Conservation (phyloP, 805 yeast species). For the Kodamaea neixiangensis region DNA sequence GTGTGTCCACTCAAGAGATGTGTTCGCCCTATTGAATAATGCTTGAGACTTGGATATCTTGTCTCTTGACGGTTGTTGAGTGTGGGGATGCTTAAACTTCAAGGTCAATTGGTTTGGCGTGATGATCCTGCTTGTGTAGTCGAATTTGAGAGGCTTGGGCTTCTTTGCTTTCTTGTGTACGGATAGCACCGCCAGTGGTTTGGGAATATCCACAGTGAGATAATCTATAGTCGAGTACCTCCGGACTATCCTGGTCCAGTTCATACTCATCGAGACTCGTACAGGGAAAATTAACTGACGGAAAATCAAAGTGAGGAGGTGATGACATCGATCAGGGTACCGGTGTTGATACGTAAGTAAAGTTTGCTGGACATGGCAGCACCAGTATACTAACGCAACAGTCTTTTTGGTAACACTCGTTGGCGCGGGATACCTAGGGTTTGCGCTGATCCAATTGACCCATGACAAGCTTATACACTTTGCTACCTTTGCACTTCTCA, state of each 20-base stretch:
- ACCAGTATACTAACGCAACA: conserved; percentile 12
- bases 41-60: conserved; percentile 26
- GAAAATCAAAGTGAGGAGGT: neutral
- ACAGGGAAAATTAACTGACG: neutral
- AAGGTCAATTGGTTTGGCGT: conserved; percentile 27
- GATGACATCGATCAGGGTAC: conserved; percentile 8
- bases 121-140: conserved; percentile 12
- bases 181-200: neutral
- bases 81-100: conserved; percentile 20
- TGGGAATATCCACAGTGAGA: conserved; percentile 10
- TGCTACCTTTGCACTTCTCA: conserved; percentile 45
- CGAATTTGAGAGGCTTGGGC: neutral
- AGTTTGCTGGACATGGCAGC: neutral
- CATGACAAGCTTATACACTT: conserved; percentile 58
- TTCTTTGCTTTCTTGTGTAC: neutral
- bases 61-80: conserved; percentile 13
- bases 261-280: neutral
- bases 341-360: conserved; percentile 13
- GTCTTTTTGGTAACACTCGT: conserved; percentile 29
- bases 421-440: conserved; percentile 49
- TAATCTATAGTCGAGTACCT: conserved; percentile 8
- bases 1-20: conserved; percentile 62
- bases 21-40: conserved; percentile 47
- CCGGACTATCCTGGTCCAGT: neutral
- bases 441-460: conserved; percentile 46